Evolutionary conservation across 202 grass and related monocot species (phyloP), one percentile per base, ranked within the genome.

Genomic region (Schoenoplectus tabernaemontani): DNA sequence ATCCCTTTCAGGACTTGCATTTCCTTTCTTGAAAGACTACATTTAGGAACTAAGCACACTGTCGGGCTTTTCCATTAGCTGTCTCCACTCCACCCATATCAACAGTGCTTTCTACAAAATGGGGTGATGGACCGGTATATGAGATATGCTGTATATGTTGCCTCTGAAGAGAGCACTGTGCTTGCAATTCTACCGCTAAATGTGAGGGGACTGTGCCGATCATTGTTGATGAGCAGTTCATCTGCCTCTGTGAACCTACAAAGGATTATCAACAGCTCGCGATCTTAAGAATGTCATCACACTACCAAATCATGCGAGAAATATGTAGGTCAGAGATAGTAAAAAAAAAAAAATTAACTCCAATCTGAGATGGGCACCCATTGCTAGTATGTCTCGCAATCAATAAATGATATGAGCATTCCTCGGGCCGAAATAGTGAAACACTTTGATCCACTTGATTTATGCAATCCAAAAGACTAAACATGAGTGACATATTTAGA

Each of bases 371-470:
- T 26, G 48, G 48, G 32, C n/a, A 74, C 28, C 51, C 66, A 62
- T 54, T 9, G 33, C 81, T 67, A 75, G 22, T 60, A 62, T 16
- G 19, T 1, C 1, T 28, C 12, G 9, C 15, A 17, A 59, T 75
- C 48, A 51, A 33, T 50, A 33, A 46, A 74, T 11, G 32, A 5
- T 16, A 83, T 74, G 42, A 1, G 10, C 51, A 83, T 46, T 30
- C 19, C n/a, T 17, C 81, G 20, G 13, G 66, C 81, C 0, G 81
- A 50, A 24, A 83, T 57, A 53, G 57, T 75, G 81, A 43, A 75
- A 19, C 81, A 83, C 50, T 83, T 83, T 42, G 46, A 66, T 19
- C 81, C 81, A 28, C 17, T 83, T 39, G 48, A 74, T 72, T 43
- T 74, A 8, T 76, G 20, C 64, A 83, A 42, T 59, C 50, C 41